Percentiles rank a stretch among this genome's conserved stretches.
These are phyloP conservation scores for Talaromyces piceae DNA, from an alignment of 2,329 filamentous ascomycete genomes.

Conservation along the genomic window DNA sequence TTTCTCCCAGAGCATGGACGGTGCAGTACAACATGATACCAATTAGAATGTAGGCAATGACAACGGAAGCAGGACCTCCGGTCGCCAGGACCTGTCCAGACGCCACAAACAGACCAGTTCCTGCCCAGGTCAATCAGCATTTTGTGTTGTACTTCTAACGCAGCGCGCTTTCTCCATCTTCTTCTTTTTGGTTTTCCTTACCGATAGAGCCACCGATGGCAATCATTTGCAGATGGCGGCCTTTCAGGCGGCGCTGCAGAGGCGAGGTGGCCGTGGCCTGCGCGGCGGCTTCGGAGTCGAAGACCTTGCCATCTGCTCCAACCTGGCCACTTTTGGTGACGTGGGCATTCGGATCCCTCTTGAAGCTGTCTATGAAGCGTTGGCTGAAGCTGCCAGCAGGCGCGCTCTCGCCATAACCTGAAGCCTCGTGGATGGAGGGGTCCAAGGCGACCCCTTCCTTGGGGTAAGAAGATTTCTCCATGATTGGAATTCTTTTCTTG, in stretches of 20 bases:
- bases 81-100: slow-evolving; percentile 63
- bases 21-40: slow-evolving; percentile 87
- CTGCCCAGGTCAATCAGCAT: slow-evolving; percentile 29
- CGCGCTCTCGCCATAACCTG: slow-evolving; percentile 27
- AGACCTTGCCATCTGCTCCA: slow-evolving; percentile 48
- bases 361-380: slow-evolving; percentile 37
- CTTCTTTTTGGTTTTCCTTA: slow-evolving; percentile 22
- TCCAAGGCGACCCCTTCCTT: slow-evolving; percentile 13
- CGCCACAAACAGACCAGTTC: slow-evolving; percentile 79
- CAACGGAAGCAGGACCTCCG: slow-evolving; percentile 69
- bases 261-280: slow-evolving; percentile 63
- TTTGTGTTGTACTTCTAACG: neutral
- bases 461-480: slow-evolving; percentile 28
- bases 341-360: slow-evolving; percentile 37
- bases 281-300: slow-evolving; percentile 57
- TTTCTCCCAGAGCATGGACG: slow-evolving; percentile 82
- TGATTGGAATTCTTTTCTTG: too few relatives aligned
- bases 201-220: slow-evolving; percentile 89
- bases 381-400: slow-evolving; percentile 17
- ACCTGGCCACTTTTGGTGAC: slow-evolving; percentile 26
- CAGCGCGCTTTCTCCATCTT: neutral
- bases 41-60: slow-evolving; percentile 72
- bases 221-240: slow-evolving; percentile 92
- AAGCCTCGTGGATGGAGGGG: slow-evolving; percentile 17
- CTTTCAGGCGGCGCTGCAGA: slow-evolving; percentile 69